Evolutionary conservation across 225 moss, liverwort and hornwort species (phyloP).

Genomic region (Pseudoscleropodium purum): DNA sequence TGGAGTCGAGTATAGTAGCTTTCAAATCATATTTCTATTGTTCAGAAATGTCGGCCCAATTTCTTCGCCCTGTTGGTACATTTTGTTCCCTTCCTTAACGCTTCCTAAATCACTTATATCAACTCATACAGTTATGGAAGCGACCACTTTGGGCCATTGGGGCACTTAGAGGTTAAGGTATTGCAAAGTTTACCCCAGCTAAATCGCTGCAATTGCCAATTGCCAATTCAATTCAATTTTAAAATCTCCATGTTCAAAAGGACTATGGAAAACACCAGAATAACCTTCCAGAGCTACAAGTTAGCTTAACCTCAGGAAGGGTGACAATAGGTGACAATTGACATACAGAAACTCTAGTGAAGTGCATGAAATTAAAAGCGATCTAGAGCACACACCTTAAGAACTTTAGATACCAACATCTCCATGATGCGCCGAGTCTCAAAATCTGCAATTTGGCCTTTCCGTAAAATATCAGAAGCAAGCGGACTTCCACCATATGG

Average conservation of each 20-base stretch:
- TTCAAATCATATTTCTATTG: background rate
- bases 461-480: slow-evolving; percentile 86
- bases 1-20: background rate
- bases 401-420: slow-evolving; percentile 68
- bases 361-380: background rate
- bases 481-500: slow-evolving; percentile 95
- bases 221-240: background rate
- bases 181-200: background rate
- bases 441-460: slow-evolving; percentile 92
- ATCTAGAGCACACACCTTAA: slow-evolving; percentile 40
- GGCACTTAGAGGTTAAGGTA: background rate
- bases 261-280: background rate
- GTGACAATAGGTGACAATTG: background rate
- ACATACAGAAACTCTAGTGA: background rate
- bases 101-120: background rate
- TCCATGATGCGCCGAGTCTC: slow-evolving; percentile 86
- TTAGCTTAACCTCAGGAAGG: background rate
- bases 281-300: background rate
- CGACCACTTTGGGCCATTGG: no score
- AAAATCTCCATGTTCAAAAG: background rate
- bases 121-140: background rate
- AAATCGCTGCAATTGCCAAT: background rate
- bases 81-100: background rate
- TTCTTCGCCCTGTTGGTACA: background rate
- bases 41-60: background rate